Evolutionary conservation across 2,329 filamentous ascomycete species (phyloP), one percentile per base, ranked within the genome.

Genomic region (Thielaviopsis punctulata): DNA sequence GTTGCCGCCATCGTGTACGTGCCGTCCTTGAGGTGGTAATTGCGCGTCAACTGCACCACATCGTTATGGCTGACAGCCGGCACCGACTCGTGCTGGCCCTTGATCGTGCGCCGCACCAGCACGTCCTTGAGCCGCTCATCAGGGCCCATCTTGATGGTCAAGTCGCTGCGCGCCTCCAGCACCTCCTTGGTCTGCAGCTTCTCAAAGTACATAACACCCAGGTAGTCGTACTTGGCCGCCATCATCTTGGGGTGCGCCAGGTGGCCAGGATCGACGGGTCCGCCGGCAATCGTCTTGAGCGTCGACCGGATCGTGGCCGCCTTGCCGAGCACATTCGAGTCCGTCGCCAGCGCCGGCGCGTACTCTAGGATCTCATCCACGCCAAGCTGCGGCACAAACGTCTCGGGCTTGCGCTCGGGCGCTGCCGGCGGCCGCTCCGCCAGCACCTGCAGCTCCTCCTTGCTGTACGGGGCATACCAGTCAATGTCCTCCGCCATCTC

Each of bases 21-120:
- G 56, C 63, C 63, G 13, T 64, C 60, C 51, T 65, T 61, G 52
- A 68, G 55, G 45, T 68, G 66, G 62, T 63, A 65, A 56, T 62
- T 62, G 52, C 64, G 61, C 43, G 66, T 60, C 39, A 66, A 43
- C 19, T 61, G 63, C 5, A 64, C 56, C 5, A 65, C 59, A 24
- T 68, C 65, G 36, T 56, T 55, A 15, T 63, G 60, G 50, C 62
- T 63, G 58, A 59, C 57, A 39, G 65, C 62, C 45, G 52, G 46
- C 6, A 55, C 27, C 6, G 61, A 58, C 60, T 67, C 64, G 56
- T 69, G 62, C 59, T 64, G 59, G 0, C 68, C 68, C 50, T 59
- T 57, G 33, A 70, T 57, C 18, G 63, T 59, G 24, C 61, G 61
- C 44, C 59, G 56, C 24, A 69, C 60, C 43, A 65, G 60, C 22